Evolutionary conservation across 345 rosid genomes (phyloP).

Genomic region (Tarenaya hassleriana): DNA sequence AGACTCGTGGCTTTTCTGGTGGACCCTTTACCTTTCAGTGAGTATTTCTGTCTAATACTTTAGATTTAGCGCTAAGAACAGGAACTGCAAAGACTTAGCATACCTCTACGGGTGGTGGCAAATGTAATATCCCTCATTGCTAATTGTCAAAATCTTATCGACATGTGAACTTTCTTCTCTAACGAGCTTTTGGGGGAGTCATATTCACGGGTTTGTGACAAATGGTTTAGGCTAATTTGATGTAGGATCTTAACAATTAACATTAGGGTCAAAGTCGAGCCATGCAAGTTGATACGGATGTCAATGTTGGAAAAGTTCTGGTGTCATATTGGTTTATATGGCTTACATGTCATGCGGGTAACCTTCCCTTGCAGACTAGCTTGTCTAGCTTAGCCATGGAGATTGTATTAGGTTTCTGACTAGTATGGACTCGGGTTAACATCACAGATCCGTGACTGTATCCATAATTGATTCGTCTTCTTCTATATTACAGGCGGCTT

Average conservation of each 20-base stretch:
- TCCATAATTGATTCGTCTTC: background rate
- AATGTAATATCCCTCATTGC: background rate
- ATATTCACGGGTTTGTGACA: conserved; percentile 1
- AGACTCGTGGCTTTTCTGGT: conserved; percentile 71
- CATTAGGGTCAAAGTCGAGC: conserved; percentile 2
- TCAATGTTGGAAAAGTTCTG: too few relatives aligned
- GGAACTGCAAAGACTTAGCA: conserved; percentile 13
- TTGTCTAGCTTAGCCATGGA: background rate
- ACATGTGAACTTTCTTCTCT: background rate
- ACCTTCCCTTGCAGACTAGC: background rate
- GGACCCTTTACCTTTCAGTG: conserved; percentile 63
- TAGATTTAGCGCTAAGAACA: conserved; percentile 1
- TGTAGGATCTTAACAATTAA: conserved; percentile 1
- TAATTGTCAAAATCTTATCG: background rate
- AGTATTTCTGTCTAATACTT: conserved; percentile 20
- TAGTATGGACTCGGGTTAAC: too few relatives aligned
- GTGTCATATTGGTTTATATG: too few relatives aligned
- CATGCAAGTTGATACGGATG: too few relatives aligned
- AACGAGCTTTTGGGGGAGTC: background rate
- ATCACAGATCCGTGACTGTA: background rate
- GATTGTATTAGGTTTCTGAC: too few relatives aligned
- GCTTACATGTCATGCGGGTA: too few relatives aligned
- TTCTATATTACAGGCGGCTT: conserved; percentile 37
- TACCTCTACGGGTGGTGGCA: conserved; percentile 10
- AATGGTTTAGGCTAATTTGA: background rate